These are phyloP conservation scores for Leptomonas pyrrhocoris DNA, from an alignment of 208 protist species.

Conservation along the genomic window DNA sequence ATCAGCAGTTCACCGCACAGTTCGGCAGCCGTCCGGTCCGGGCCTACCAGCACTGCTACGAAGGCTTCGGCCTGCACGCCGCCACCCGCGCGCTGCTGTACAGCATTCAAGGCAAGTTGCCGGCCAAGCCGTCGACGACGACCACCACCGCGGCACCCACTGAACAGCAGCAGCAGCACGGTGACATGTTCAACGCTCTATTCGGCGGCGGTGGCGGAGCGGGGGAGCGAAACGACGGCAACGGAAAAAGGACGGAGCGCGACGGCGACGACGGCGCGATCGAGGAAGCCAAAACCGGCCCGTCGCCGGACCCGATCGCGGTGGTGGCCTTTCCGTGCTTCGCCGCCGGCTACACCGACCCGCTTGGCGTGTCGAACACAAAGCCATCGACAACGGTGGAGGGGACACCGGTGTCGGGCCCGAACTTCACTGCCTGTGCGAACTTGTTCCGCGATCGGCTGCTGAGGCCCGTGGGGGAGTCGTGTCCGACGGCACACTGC, in stretches of 20 bases:
- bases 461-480: constrained; percentile 34
- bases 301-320: constrained; percentile 1
- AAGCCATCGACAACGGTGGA: constrained; percentile 22
- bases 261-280: constrained; percentile 2
- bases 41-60: constrained; percentile 86
- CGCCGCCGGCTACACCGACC: constrained; percentile 27
- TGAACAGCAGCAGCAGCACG: constrained; percentile 1
- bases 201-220: neutral
- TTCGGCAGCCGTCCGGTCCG: constrained; percentile 35
- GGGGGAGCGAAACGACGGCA: too few species aligned
- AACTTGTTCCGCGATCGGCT: constrained; percentile 43
- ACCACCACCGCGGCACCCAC: neutral
- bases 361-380: constrained; percentile 29
- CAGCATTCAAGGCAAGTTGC: constrained; percentile 29
- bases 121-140: neutral
- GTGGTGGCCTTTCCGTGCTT: constrained; percentile 37
- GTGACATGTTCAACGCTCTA: neutral
- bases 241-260: too few species aligned
- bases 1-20: constrained; percentile 25
- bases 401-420: constrained; percentile 4
- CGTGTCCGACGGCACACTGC: constrained; percentile 35
- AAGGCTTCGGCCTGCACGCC: constrained; percentile 74
- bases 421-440: constrained; percentile 49
- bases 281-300: neutral
- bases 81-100: constrained; percentile 49